Conservation (phyloP, 1,139 yeast genomes). For the Geotrichum carabidarum region DNA sequence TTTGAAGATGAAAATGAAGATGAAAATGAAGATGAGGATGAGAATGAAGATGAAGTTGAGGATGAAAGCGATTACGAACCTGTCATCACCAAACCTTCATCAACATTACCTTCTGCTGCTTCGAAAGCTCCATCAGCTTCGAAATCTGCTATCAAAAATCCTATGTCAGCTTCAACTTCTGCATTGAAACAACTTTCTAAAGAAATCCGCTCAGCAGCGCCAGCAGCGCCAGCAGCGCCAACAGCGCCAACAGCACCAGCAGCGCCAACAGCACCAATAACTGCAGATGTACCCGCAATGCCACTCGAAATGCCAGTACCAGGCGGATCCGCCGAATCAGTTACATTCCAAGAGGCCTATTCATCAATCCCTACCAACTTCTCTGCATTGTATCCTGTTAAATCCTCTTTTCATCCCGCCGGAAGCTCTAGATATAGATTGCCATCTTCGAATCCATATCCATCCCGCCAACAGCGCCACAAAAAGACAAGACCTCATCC, state of each 20-base stretch:
- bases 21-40: too few species aligned
- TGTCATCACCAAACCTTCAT: background rate
- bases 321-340: too few species aligned
- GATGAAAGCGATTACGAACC: slow-evolving; percentile 17
- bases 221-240: slow-evolving; percentile 12
- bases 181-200: background rate
- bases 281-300: background rate
- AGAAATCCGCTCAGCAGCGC: background rate
- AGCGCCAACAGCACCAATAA: slow-evolving; percentile 3
- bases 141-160: background rate
- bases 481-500: too few species aligned
- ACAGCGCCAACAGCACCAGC: slow-evolving; percentile 7
- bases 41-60: background rate
- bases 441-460: too few species aligned
- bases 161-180: background rate
- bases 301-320: too few species aligned
- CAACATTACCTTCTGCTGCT: too few species aligned
- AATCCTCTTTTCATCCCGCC: too few species aligned
- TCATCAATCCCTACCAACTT: too few species aligned
- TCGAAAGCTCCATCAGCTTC: background rate
- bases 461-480: too few species aligned
- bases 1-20: slow-evolving; percentile 3
- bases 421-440: too few species aligned
- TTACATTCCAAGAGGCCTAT: too few species aligned
- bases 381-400: too few species aligned